Percentiles rank a stretch among this genome's conserved stretches.
Conservation (phyloP, 1,284 basidiomycete genomes). For the Athelia psychrophila region DNA sequence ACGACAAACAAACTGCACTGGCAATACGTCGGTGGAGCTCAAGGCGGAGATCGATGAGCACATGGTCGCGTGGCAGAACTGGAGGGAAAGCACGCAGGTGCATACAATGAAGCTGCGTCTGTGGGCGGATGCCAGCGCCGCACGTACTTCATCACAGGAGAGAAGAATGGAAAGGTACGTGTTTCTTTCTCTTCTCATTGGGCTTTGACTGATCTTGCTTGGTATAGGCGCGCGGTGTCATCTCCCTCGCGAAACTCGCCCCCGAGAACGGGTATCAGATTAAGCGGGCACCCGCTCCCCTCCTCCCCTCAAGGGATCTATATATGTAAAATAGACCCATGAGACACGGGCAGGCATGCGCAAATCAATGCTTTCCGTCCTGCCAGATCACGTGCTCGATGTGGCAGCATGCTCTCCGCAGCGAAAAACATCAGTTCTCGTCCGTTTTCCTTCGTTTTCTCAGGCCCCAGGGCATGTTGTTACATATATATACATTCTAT, state of each 20-base stretch:
- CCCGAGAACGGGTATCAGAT: conserved; percentile 51
- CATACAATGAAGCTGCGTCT: conserved; percentile 52
- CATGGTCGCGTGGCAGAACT: conserved; percentile 44
- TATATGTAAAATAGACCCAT: too few species aligned
- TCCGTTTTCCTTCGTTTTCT: too few species aligned
- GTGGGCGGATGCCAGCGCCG: conserved; percentile 51
- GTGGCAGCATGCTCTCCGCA: too few species aligned
- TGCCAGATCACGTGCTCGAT: too few species aligned
- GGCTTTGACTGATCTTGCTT: conserved; percentile 13
- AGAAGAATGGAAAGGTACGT: background rate
- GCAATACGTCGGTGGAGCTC: conserved; percentile 36
- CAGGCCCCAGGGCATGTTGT: too few species aligned
- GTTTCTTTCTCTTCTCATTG: background rate
- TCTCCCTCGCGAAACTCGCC: conserved; percentile 52
- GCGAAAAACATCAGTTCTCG: too few species aligned
- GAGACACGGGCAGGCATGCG: too few species aligned
- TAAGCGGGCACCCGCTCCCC: conserved; percentile 58
- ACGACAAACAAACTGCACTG: too few species aligned
- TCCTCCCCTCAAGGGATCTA: conserved; percentile 30
- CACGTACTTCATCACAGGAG: conserved; percentile 43
- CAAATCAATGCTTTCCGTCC: too few species aligned
- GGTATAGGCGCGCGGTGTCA: conserved; percentile 43
- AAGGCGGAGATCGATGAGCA: conserved; percentile 35
- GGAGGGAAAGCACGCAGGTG: conserved; percentile 49
- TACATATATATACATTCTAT: too few species aligned